These are phyloP conservation scores for Amanita pallidorosea DNA, from an alignment of 768 basidiomycete species.

Conservation along the genomic window DNA sequence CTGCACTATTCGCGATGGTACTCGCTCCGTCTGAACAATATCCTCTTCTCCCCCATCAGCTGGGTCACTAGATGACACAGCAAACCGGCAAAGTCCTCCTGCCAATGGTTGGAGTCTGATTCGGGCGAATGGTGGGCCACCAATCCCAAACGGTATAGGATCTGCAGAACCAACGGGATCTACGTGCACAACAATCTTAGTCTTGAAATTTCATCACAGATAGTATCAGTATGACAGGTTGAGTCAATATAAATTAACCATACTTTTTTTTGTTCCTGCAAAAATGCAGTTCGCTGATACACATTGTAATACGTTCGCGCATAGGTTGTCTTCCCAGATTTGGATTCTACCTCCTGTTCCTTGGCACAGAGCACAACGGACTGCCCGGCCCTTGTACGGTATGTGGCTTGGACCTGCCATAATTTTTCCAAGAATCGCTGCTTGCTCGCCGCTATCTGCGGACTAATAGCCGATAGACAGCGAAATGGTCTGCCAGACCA, in stretches of 20 bases:
- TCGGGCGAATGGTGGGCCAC: conserved; percentile 63
- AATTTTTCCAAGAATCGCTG: conserved; percentile 79
- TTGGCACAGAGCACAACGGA: conserved; percentile 63
- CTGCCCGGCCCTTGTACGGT: conserved; percentile 61
- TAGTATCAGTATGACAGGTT: conserved; percentile 1
- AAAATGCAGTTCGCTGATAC: conserved; percentile 71
- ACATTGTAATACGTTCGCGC: conserved; percentile 87
- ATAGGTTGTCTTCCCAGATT: conserved; percentile 45
- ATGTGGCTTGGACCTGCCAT: conserved; percentile 80
- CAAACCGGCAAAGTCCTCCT: conserved; percentile 73
- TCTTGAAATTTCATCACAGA: conserved; percentile 30
- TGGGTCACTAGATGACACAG: conserved; percentile 64
- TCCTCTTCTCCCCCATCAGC: conserved; percentile 72
- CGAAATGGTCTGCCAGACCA: conserved; percentile 88
- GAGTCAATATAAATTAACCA: conserved; percentile 7
- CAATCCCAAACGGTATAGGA: conserved; percentile 65
- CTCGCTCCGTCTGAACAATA: conserved; percentile 65
- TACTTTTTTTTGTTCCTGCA: conserved; percentile 76
- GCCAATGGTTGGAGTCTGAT: conserved; percentile 77
- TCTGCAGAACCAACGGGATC: conserved; percentile 70
- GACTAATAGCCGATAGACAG: conserved; percentile 64
- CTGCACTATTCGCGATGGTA: conserved; percentile 68
- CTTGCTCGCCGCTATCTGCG: conserved; percentile 61
- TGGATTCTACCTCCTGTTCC: conserved; percentile 67
- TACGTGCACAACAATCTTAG: conserved; percentile 81